These are phyloP conservation scores for Backusella liffmaniae DNA, from an alignment of 192 early-diverging fungal genomes.

Conservation along the genomic window DNA sequence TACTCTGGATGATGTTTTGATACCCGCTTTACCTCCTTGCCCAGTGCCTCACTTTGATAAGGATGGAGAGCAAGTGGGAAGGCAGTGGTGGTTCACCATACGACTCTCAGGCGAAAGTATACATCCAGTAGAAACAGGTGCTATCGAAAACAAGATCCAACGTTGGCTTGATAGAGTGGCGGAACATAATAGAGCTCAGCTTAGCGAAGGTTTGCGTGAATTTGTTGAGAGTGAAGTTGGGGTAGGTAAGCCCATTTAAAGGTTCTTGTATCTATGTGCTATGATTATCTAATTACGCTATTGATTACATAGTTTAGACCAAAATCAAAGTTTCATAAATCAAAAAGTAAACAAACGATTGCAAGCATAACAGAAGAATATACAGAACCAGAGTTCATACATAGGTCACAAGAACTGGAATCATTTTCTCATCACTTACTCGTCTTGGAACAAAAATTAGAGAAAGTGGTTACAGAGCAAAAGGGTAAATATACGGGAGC, in stretches of 20 bases:
- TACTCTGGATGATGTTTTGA: conserved; percentile 23
- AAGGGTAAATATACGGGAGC: conserved; percentile 14
- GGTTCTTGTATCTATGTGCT: neutral
- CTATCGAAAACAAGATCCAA: conserved; percentile 24
- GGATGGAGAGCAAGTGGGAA: conserved; percentile 11
- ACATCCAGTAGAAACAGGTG: neutral
- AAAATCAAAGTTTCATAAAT: neutral
- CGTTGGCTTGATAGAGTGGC: conserved; percentile 27
- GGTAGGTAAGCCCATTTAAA: conserved; percentile 5
- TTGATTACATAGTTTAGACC: conserved; percentile 24
- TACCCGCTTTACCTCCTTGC: conserved; percentile 23
- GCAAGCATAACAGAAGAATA: conserved; percentile 9
- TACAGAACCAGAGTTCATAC: conserved; percentile 18
- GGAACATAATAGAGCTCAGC: conserved; percentile 12
- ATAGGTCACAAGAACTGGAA: neutral
- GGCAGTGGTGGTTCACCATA: conserved; percentile 29
- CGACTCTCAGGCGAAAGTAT: neutral
- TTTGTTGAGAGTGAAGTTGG: conserved; percentile 38
- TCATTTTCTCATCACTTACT: neutral
- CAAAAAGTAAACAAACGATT: conserved; percentile 12
- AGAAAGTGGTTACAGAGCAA: conserved; percentile 10
- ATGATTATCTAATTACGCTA: neutral
- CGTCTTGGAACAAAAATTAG: neutral
- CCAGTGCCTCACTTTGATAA: conserved; percentile 25
- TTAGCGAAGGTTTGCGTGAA: conserved; percentile 31